Percentiles rank a stretch among this genome's conserved stretches.
These are phyloP conservation scores for Ogataea angusta DNA, from an alignment of 805 yeast genomes.

Conservation along the genomic window DNA sequence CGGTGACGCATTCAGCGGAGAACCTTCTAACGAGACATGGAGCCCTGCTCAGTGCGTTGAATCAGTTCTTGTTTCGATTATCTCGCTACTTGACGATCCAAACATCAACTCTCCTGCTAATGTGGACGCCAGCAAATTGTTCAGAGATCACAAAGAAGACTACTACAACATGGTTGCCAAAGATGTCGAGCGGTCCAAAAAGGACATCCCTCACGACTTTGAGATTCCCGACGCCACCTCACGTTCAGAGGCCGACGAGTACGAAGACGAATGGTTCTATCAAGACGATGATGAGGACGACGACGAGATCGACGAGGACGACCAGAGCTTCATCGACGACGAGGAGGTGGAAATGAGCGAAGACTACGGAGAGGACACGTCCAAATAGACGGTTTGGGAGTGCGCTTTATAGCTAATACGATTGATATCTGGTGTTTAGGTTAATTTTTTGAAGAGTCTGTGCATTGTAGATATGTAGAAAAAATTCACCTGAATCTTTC, in stretches of 20 bases:
- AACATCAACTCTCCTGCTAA: conserved; percentile 92
- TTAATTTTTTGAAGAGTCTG: not conserved
- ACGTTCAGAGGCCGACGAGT: conserved; percentile 43
- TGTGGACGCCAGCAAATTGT: conserved; percentile 91
- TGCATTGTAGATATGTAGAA: not conserved
- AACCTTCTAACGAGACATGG: conserved; percentile 94
- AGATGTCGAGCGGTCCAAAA: conserved; percentile 80
- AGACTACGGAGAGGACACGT: conserved; percentile 39
- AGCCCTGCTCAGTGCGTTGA: conserved; percentile 91
- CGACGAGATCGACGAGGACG: conserved; percentile 50
- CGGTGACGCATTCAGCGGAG: conserved; percentile 87
- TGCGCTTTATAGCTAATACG: conserved; percentile 3
- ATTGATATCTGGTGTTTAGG: conserved; percentile 3
- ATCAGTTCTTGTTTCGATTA: conserved; percentile 82
- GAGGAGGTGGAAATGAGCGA: conserved; percentile 45
- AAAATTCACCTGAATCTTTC: not conserved
- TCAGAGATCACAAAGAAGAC: conserved; percentile 74
- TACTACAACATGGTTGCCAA: conserved; percentile 72
- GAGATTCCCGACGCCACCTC: conserved; percentile 57
- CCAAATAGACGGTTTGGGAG: conserved; percentile 15
- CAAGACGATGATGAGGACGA: conserved; percentile 63
- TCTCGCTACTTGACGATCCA: conserved; percentile 90
- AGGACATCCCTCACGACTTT: conserved; percentile 85
- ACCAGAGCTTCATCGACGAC: conserved; percentile 40
- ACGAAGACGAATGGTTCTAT: conserved; percentile 53